Conservation (phyloP, 305 asterid species). For the Withania somnifera region DNA sequence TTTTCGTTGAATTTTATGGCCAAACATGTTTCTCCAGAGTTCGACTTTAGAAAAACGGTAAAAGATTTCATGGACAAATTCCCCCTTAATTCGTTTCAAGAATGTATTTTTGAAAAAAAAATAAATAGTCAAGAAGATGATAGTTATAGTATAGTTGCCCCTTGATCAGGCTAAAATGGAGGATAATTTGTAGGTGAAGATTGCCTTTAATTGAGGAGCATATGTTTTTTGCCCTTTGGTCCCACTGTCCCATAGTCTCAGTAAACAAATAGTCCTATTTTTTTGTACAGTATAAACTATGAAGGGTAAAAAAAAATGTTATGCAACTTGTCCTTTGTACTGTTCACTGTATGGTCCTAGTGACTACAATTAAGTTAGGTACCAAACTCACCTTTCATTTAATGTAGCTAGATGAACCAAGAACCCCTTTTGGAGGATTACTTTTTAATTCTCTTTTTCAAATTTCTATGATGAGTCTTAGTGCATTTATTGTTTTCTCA, state of each 20-base stretch:
- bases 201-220: constrained; percentile 5
- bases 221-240: background rate
- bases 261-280: background rate
- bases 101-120: background rate
- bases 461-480: background rate
- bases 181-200: constrained; percentile 1
- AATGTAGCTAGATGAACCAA: constrained; percentile 8
- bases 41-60: no score
- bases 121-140: no score
- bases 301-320: background rate
- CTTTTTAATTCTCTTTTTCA: background rate
- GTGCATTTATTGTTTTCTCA: constrained; percentile 20
- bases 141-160: background rate
- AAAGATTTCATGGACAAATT: background rate
- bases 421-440: no score
- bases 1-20: no score
- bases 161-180: constrained; percentile 22
- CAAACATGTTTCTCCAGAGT: no score
- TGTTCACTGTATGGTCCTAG: constrained; percentile 13
- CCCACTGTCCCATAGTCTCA: constrained; percentile 1
- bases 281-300: background rate
- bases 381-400: constrained; percentile 11
- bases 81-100: background rate
- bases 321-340: constrained; percentile 3
- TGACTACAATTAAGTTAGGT: constrained; percentile 17